phyloP scores from a whole-genome alignment of 306 rosid genomes.

The Cyclanthera cordifolia region DNA sequence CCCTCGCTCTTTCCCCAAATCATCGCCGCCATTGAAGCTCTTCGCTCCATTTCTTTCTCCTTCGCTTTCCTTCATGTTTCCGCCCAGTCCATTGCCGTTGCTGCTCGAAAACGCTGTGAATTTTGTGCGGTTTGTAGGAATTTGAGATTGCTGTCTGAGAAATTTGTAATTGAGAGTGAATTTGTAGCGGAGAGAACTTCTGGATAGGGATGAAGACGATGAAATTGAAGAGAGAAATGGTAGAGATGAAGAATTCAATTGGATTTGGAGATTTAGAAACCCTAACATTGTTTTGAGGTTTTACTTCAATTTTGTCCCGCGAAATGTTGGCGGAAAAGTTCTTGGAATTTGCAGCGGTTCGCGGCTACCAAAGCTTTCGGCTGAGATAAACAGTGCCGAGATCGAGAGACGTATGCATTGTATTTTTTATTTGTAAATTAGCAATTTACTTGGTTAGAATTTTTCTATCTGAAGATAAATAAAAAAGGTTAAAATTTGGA shows the following conservation, averaged over 20 bases:
- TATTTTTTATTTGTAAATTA: too few species aligned
- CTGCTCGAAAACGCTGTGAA: conserved; percentile 26
- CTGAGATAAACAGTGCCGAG: too few species aligned
- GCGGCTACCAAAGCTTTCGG: too few species aligned
- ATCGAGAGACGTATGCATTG: too few species aligned
- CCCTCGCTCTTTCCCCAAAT: conserved; percentile 22
- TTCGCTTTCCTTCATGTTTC: conserved; percentile 19
- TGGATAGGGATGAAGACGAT: background rate
- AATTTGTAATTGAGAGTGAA: background rate
- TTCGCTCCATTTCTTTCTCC: conserved; percentile 15
- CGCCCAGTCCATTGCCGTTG: conserved; percentile 20
- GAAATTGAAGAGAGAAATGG: background rate
- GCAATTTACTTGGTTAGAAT: too few species aligned
- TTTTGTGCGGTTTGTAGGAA: conserved; percentile 14
- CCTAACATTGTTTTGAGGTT: too few species aligned
- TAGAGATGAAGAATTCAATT: background rate
- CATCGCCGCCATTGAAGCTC: conserved; percentile 23
- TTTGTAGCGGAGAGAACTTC: background rate
- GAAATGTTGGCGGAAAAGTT: too few species aligned
- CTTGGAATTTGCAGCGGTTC: too few species aligned
- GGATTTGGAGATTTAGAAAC: background rate
- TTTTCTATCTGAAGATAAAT: too few species aligned
- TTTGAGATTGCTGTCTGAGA: background rate
- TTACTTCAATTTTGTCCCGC: too few species aligned
- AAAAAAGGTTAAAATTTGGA: too few species aligned